phyloP scores from a whole-genome alignment of 2,329 filamentous ascomycete species.

The Periconia sp. region DNA sequence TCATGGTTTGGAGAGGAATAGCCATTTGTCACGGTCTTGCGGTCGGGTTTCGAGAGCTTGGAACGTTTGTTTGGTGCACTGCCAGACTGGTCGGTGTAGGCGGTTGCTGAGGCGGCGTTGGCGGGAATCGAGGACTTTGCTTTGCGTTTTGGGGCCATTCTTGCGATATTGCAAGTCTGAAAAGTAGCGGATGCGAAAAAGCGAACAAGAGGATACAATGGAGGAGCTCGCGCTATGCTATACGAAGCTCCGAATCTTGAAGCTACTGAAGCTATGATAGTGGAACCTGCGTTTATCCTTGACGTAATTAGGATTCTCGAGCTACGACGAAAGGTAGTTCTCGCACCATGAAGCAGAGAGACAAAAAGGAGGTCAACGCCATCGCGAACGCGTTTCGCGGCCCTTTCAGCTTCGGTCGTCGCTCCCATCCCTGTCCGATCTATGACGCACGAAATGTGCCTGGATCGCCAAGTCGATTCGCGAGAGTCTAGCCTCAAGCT shows the following conservation, averaged over 20 bases:
- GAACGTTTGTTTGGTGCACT: slow-evolving; percentile 46
- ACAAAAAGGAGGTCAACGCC: too few species aligned
- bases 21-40: slow-evolving; percentile 23
- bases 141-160: slow-evolving; percentile 45
- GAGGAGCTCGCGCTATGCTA: too few species aligned
- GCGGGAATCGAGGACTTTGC: slow-evolving; percentile 19
- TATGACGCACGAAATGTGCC: slow-evolving; percentile 6
- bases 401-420: background rate
- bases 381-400: background rate
- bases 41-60: slow-evolving; percentile 32
- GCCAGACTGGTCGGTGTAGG: slow-evolving; percentile 43
- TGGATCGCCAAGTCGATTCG: slow-evolving; percentile 11
- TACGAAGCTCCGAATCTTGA: too few species aligned
- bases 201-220: too few species aligned
- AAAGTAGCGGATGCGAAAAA: background rate
- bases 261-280: too few species aligned
- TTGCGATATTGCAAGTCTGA: background rate
- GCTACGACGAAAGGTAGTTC: too few species aligned
- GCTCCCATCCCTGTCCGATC: slow-evolving; percentile 8
- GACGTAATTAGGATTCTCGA: too few species aligned
- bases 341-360: too few species aligned
- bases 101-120: slow-evolving; percentile 34
- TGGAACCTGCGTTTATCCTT: too few species aligned
- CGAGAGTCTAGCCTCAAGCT: slow-evolving; percentile 1
- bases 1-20: too few species aligned